phyloP scores from a whole-genome alignment of 2,329 filamentous ascomycete genomes.

The Penicillium freii region DNA sequence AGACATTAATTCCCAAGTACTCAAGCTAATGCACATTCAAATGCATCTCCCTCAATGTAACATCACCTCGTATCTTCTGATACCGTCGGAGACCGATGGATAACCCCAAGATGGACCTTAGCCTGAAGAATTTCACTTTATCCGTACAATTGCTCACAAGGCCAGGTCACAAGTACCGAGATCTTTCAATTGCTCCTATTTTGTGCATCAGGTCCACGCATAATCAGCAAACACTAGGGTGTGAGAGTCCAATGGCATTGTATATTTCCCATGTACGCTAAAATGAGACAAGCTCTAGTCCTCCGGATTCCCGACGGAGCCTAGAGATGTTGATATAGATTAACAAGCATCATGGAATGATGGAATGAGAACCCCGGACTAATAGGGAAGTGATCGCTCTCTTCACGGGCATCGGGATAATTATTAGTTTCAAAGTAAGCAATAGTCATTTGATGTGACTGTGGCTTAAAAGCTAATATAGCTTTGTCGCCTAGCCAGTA shows the following conservation, averaged over 20 bases:
- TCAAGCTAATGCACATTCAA: background rate
- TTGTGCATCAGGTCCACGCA: too few species aligned
- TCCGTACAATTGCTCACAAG: background rate
- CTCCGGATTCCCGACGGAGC: conserved; percentile 1
- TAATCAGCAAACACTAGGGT: background rate
- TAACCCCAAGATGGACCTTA: background rate
- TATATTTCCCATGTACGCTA: background rate
- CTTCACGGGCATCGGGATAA: background rate
- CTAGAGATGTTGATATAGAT: background rate
- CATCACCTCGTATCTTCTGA: background rate
- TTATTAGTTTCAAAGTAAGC: background rate
- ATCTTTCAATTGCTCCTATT: background rate
- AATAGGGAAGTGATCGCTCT: background rate
- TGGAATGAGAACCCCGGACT: background rate
- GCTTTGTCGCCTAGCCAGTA: background rate
- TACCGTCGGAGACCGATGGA: conserved; percentile 6
- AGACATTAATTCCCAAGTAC: background rate
- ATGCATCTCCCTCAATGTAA: background rate
- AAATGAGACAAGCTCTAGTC: background rate
- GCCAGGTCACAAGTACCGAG: background rate
- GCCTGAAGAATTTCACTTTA: background rate
- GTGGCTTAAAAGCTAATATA: background rate
- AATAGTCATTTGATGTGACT: background rate
- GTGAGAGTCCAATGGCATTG: background rate
- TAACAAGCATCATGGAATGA: background rate